Evolutionary conservation across 176 grass and related monocot species (phyloP), one percentile per base, ranked within the genome.

Genomic region (Oryza nivara): DNA sequence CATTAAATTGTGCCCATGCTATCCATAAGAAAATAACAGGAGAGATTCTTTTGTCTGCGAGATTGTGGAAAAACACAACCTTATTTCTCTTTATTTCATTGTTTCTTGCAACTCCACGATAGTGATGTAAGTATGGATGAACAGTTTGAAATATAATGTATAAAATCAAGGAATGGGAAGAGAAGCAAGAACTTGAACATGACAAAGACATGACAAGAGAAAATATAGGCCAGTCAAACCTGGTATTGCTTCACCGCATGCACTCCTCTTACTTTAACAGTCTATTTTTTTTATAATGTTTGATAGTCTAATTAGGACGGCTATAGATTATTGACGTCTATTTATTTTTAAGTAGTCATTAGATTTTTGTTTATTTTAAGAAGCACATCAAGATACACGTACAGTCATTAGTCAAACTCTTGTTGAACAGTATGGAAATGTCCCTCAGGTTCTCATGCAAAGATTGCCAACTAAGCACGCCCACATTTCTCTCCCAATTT

Each of bases 251-350:
- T 66, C 13, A 20, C 36, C 22, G 9, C 40, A 41, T 41, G 40
- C 20, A 56, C 51, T 16, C 45, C 45, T 72, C n/a, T 20, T 19
- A 34, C 11, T 69, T 54, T 49, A 14, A 38, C 30, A 22, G 58
- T 80, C 76, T 60, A 73, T 20, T 41, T 41, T 22, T 20, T 60
- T 54, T 60, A 36, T 22, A n/a, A 61, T 56, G 52, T 7, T 56
- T 56, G 16, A 51, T 51, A 16, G 68, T 86, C 84, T 60, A 80
- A 30, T 73, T 46, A 80, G 52, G 70, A 43, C 41, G 69, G 77
- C 76, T 26, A 16, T 40, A 67, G 5, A 23, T 67, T 80, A 74
- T 56, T 43, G 19, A 86, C 16, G 41, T 23, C 76, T 67, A 56
- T 20, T 13, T 71, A 22, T 80, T 20, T 79, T 46, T 46, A 17